Base-by-base conservation (phyloP, 495 filamentous ascomycete species). In the Paragyromitra xinjiangensis region DNA sequence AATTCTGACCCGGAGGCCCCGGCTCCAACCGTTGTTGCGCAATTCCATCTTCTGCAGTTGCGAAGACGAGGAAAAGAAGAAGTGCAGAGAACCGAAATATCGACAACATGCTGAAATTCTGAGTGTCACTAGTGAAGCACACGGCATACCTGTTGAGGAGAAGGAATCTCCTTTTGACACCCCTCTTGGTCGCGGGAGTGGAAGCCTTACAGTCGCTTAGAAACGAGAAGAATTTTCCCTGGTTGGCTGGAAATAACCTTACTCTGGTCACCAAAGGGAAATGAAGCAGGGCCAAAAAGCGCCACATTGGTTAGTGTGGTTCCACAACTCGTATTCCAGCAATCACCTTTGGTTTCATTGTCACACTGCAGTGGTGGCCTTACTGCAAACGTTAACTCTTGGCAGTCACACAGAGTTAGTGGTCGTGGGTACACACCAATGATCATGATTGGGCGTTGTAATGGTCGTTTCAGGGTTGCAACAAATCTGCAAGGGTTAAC, bases 281-380 rank as follows among this genome's bases (percentile, higher is more conserved):
- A 58, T 58, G 24, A 58, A 6, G 55, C 12, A 55, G 24, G 24
- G 24, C 55, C 26, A 58, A 22, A 22, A 19, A 7, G 12, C 19
- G 50, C 19, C 50, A 19, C 16, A 34, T 3, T 34, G 4, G 29
- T 34, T 34, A 34, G 51, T 9, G 19, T 24, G 24, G 55, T 59
- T 59, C n/a, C 55, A 59, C 11, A 58, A 19, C 26, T 58, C 55
- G 55, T 37, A 58, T 58, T 58, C 26, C 26, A 37, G 55, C 8
- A 58, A 34, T 37, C 24, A 16, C n/a, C 26, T 19, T 22, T 53
- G 50, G 16, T n/a, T 0, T 6, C 50, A 8, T 22, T 53, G 50
- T 53, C 19, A 22, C 50, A 53, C 50, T 22, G 19, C 50, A 53
- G 50, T 7, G 19, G 16, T 53, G 19, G 22, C 29, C 29, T 3